phyloP scores from a whole-genome alignment of 306 rosid genomes.

The Cicer cuneatum region DNA sequence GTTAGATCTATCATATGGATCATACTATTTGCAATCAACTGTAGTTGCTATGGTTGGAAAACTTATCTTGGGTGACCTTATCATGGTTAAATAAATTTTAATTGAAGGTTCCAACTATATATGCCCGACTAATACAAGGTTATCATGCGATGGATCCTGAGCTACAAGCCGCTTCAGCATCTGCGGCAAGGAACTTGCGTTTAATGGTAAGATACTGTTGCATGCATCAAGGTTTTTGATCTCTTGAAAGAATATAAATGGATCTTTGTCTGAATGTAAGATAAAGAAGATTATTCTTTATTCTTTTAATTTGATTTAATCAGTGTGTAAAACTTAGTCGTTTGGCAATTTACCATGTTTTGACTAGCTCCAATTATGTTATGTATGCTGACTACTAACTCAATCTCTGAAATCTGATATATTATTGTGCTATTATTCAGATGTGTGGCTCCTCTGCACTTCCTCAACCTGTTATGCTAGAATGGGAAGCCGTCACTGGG shows the following conservation, averaged over 20 bases:
- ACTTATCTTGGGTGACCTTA: conserved; percentile 21
- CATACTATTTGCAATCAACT: too few species aligned
- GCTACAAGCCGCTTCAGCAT: conserved; percentile 72
- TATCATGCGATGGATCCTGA: conserved; percentile 80
- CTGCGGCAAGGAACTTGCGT: conserved; percentile 87
- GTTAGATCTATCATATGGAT: background rate
- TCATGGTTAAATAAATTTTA: conserved; percentile 37
- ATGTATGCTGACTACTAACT: conserved; percentile 27
- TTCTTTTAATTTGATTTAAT: conserved; percentile 14
- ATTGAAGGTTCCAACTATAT: conserved; percentile 91
- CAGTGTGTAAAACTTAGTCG: conserved; percentile 7
- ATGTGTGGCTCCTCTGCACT: conserved; percentile 99
- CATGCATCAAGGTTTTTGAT: background rate
- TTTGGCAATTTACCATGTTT: conserved; percentile 5
- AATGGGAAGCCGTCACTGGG: conserved; percentile 87
- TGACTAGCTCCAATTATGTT: conserved; percentile 17
- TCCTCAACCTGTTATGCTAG: conserved; percentile 87
- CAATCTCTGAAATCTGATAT: conserved; percentile 18
- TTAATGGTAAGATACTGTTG: conserved; percentile 72
- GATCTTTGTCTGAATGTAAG: conserved; percentile 13
- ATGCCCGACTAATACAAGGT: conserved; percentile 85
- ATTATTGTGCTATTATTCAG: conserved; percentile 49
- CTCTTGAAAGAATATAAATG: conserved; percentile 22
- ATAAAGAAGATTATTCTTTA: conserved; percentile 4
- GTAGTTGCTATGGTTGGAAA: background rate